These are phyloP conservation scores for Lachnellula occidentalis DNA, from an alignment of 2,329 filamentous ascomycete species.

Conservation along the genomic window DNA sequence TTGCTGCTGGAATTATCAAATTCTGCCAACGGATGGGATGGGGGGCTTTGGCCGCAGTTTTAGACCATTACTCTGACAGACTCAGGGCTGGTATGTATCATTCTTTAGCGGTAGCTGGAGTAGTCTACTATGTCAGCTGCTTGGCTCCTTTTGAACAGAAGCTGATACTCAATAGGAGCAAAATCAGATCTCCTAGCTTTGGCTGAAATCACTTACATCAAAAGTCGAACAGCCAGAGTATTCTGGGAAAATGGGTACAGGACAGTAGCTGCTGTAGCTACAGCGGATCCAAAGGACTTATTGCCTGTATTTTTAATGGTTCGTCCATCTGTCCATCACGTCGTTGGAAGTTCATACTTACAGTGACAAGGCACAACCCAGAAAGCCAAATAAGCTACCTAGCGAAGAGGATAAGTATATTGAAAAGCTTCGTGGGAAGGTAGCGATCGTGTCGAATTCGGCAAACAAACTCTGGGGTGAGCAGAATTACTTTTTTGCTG, in stretches of 20 bases:
- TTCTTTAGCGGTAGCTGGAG: background rate
- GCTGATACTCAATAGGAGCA: slow-evolving; percentile 42
- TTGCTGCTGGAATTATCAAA: slow-evolving; percentile 73
- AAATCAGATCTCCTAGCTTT: slow-evolving; percentile 65
- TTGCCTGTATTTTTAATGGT: slow-evolving; percentile 69
- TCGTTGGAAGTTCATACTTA: slow-evolving; percentile 3
- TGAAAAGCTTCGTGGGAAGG: slow-evolving; percentile 61
- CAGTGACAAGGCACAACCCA: slow-evolving; percentile 54
- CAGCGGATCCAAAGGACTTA: slow-evolving; percentile 61
- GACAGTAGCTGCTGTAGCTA: slow-evolving; percentile 61
- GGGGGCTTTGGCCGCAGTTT: slow-evolving; percentile 63
- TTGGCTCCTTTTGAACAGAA: background rate
- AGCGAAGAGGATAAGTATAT: slow-evolving; percentile 54
- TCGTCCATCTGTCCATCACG: background rate
- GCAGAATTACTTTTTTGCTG: background rate
- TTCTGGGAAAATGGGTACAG: slow-evolving; percentile 75
- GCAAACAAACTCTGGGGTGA: slow-evolving; percentile 62
- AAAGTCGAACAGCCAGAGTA: slow-evolving; percentile 67
- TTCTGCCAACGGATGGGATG: slow-evolving; percentile 75
- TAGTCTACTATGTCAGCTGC: background rate
- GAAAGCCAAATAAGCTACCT: slow-evolving; percentile 52
- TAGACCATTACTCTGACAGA: slow-evolving; percentile 72
- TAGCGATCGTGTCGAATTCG: slow-evolving; percentile 61
- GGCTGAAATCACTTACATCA: slow-evolving; percentile 68
- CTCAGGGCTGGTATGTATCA: slow-evolving; percentile 48